A percentile compares a stretch with the other conserved stretches of the same genome.
Conservation (phyloP, 139 green algal genomes). For the Tetraselmis chui region DNA sequence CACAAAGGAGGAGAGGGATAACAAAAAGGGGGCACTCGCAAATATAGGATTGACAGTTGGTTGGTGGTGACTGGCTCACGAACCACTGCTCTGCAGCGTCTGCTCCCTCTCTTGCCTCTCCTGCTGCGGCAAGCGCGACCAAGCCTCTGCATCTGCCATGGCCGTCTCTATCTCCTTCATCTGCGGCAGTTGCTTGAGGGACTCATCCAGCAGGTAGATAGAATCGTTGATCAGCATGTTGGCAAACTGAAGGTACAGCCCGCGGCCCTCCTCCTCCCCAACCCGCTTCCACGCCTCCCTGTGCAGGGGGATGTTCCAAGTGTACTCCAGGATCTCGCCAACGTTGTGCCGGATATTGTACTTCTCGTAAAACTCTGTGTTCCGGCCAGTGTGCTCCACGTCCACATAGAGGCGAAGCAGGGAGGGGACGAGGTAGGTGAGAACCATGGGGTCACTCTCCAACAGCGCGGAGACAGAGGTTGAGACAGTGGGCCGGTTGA, state of each 20-base stretch:
- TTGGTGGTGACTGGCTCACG: no score
- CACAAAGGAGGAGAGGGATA: no score
- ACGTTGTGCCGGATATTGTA: constrained; percentile 80
- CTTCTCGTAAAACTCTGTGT: constrained; percentile 89
- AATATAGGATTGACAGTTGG: no score
- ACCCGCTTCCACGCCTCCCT: constrained; percentile 30
- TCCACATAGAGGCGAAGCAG: constrained; percentile 86
- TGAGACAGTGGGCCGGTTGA: background rate
- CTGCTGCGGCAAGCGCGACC: constrained; percentile 29
- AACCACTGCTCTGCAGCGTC: constrained; percentile 7
- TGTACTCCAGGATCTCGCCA: constrained; percentile 74
- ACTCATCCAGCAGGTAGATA: constrained; percentile 85
- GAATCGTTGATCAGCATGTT: constrained; percentile 92
- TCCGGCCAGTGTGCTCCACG: constrained; percentile 21
- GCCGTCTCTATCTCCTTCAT: constrained; percentile 57
- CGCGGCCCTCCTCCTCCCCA: constrained; percentile 5
- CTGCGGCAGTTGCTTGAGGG: constrained; percentile 70
- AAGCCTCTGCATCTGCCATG: constrained; percentile 33
- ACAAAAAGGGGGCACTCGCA: no score
- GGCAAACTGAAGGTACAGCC: constrained; percentile 70
- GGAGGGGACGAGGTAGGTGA: constrained; percentile 64
- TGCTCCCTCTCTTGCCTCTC: constrained; percentile 30
- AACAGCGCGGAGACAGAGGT: constrained; percentile 44
- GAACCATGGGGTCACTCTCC: constrained; percentile 72
- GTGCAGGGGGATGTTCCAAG: constrained; percentile 72